A percentile compares a stretch with the other conserved stretches of the same genome.
These are phyloP conservation scores for Lactuca saligna DNA, from an alignment of 129 eudicot species.

Conservation along the genomic window DNA sequence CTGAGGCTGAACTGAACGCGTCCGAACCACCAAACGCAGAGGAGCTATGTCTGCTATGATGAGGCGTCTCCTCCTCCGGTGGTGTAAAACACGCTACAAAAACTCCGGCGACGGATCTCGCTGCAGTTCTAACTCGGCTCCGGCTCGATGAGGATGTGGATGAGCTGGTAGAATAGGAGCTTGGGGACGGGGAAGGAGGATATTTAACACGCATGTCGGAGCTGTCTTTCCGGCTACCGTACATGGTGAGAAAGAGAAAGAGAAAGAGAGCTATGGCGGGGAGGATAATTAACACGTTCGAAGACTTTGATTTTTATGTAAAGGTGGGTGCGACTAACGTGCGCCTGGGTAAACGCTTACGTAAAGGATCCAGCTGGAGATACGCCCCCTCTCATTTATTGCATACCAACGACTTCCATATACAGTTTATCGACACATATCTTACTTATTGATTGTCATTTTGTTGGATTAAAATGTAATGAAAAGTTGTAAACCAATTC, in stretches of 20 bases:
- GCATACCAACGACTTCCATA: not conserved
- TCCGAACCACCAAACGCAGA: slow-evolving; percentile 37
- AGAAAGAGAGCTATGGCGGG: slow-evolving; percentile 40
- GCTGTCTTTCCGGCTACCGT: slow-evolving; percentile 41
- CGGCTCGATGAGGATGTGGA: slow-evolving; percentile 41
- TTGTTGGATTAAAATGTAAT: too few relatives aligned
- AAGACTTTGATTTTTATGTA: slow-evolving; percentile 35
- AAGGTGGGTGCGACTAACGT: slow-evolving; percentile 37
- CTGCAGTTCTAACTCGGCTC: slow-evolving; percentile 53
- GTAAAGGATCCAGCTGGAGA: slow-evolving; percentile 7
- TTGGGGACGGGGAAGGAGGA: slow-evolving; percentile 42
- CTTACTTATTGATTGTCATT: not conserved
- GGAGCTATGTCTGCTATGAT: slow-evolving; percentile 18
- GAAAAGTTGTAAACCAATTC: too few relatives aligned
- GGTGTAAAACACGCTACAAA: slow-evolving; percentile 74
- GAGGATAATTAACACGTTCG: not conserved
- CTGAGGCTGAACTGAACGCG: slow-evolving; percentile 31
- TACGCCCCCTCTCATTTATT: slow-evolving; percentile 7
- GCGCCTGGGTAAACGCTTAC: slow-evolving; percentile 28
- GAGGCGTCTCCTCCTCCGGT: slow-evolving; percentile 41
- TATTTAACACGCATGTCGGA: slow-evolving; percentile 23
- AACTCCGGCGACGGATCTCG: slow-evolving; percentile 63
- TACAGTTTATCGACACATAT: not conserved
- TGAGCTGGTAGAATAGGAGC: slow-evolving; percentile 41
- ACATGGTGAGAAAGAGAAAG: slow-evolving; percentile 14